Conservation (phyloP, 495 filamentous ascomycete species). For the Jackrogersella multiformis region DNA sequence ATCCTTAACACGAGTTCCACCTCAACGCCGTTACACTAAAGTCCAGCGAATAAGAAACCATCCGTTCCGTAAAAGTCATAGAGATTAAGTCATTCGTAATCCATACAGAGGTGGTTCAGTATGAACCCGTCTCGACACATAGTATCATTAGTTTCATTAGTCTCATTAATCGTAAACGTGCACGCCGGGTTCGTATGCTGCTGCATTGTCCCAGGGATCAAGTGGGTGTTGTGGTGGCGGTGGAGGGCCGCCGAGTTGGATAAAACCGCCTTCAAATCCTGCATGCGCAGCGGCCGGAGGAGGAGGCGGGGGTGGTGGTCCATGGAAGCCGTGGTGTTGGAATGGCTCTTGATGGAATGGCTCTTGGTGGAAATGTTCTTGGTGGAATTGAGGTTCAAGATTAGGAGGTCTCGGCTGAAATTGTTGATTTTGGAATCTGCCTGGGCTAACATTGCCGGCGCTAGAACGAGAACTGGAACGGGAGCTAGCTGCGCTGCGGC, state of each 20-base stretch:
- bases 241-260: constrained; percentile 38
- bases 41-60: constrained; percentile 3
- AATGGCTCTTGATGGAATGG: constrained; percentile 19
- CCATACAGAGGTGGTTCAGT: constrained; percentile 3
- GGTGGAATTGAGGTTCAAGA: constrained; percentile 21
- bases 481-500: constrained; percentile 24
- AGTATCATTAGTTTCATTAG: constrained; percentile 1
- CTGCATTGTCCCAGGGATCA: constrained; percentile 28
- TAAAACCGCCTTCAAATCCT: constrained; percentile 44
- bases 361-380: constrained; percentile 21
- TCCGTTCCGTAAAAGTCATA: constrained; percentile 14
- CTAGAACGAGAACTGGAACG: constrained; percentile 21
- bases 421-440: constrained; percentile 18
- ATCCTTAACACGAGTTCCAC: constrained; percentile 8
- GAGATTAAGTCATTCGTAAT: constrained; percentile 16
- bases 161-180: constrained; percentile 27
- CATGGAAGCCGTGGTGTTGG: constrained; percentile 15
- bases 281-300: constrained; percentile 14
- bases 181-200: constrained; percentile 7
- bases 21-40: constrained; percentile 14
- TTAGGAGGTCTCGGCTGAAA: constrained; percentile 16
- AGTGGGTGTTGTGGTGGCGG: constrained; percentile 13
- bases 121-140: not conserved
- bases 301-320: constrained; percentile 28
- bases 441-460: constrained; percentile 3